These are phyloP conservation scores for Paradendryphiella salina DNA, from an alignment of 2,329 filamentous ascomycete species.

Conservation along the genomic window DNA sequence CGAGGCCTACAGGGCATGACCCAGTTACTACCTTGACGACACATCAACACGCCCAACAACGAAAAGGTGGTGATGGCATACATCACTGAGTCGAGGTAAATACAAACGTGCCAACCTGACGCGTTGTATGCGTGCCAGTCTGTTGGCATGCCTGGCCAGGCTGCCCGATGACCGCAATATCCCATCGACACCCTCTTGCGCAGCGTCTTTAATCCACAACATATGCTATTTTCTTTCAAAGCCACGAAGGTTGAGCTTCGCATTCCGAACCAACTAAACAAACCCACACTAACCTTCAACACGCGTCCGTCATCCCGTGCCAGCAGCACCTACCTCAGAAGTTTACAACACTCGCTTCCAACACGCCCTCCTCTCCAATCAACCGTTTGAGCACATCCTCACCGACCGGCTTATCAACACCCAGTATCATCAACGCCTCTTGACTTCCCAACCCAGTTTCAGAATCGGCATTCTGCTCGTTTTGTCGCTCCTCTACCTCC, in stretches of 20 bases:
- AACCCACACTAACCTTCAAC: not conserved
- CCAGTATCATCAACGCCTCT: constrained; percentile 81
- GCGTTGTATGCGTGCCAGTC: no score
- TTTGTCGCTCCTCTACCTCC: constrained; percentile 33
- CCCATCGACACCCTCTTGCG: no score
- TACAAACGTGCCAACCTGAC: no score
- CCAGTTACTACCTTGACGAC: not conserved
- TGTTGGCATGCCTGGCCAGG: not conserved
- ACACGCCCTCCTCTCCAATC: constrained; percentile 54
- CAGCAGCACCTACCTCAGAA: constrained; percentile 13
- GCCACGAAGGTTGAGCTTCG: constrained; percentile 1
- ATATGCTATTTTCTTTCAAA: no score
- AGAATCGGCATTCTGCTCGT: constrained; percentile 13
- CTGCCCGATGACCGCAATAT: no score
- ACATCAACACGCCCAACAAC: not conserved
- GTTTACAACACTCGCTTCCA: constrained; percentile 59
- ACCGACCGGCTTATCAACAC: constrained; percentile 68
- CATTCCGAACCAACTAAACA: not conserved
- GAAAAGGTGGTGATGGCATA: not conserved
- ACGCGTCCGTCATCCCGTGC: not conserved
- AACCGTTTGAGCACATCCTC: constrained; percentile 58
- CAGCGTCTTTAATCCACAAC: no score
- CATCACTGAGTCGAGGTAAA: no score
- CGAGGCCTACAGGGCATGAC: no score
- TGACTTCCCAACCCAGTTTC: constrained; percentile 45